These are phyloP conservation scores for Hypholoma fasciculare DNA, from an alignment of 768 basidiomycete genomes.

Conservation along the genomic window DNA sequence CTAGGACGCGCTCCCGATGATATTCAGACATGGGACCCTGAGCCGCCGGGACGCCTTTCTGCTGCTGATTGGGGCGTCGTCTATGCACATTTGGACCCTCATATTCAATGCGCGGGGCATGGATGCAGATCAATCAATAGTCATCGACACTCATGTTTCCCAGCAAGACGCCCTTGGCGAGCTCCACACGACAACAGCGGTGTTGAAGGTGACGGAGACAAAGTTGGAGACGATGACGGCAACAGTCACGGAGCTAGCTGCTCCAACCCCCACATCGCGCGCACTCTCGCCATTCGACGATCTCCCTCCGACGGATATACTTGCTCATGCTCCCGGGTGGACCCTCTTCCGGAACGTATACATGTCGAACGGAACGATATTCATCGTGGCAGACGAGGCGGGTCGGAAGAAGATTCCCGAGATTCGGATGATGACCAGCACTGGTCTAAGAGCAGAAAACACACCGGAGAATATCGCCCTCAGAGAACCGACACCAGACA, in stretches of 20 bases:
- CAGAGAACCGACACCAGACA: conserved; percentile 63
- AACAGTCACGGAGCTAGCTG: background rate
- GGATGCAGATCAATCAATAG: background rate
- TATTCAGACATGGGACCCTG: conserved; percentile 39
- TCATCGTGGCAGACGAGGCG: conserved; percentile 48
- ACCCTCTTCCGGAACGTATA: conserved; percentile 83
- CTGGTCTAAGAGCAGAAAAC: conserved; percentile 55
- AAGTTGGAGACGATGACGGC: background rate
- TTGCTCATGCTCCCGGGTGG: conserved; percentile 80
- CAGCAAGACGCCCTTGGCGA: background rate
- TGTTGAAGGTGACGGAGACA: conserved; percentile 11
- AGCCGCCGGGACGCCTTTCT: conserved; percentile 61
- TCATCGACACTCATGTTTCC: too few relatives aligned
- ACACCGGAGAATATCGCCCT: conserved; percentile 63
- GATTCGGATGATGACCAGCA: conserved; percentile 67
- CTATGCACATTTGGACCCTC: conserved; percentile 53
- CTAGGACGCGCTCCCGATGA: conserved; percentile 19
- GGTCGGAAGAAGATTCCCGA: conserved; percentile 32
- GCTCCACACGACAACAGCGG: conserved; percentile 3
- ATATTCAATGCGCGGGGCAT: conserved; percentile 28
- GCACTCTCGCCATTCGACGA: conserved; percentile 18
- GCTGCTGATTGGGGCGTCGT: conserved; percentile 55
- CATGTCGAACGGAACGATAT: conserved; percentile 81
- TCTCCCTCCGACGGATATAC: conserved; percentile 55
- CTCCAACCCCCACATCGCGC: conserved; percentile 10